phyloP scores from a whole-genome alignment of 2,329 filamentous ascomycete genomes.

The Cladophialophora exuberans region DNA sequence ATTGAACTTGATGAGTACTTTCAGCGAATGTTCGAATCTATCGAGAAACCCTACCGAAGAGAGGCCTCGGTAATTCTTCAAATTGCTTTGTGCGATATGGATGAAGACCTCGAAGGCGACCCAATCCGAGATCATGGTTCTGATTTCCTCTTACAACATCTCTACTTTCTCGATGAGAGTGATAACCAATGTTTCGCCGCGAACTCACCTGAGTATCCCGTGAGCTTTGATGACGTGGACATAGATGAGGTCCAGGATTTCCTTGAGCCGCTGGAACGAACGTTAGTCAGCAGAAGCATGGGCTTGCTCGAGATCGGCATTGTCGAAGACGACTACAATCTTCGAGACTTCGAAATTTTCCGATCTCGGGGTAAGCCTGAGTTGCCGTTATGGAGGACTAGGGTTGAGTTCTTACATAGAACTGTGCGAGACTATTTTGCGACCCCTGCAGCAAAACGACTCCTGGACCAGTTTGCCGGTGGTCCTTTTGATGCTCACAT shows the following conservation, averaged over 20 bases:
- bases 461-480: neutral
- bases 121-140: neutral
- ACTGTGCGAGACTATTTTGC: neutral
- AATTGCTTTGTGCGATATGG: slow-evolving; percentile 7
- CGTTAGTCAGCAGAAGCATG: neutral
- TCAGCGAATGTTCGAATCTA: slow-evolving; percentile 15
- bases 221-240: neutral
- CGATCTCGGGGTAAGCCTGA: neutral
- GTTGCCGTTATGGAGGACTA: neutral
- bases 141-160: neutral
- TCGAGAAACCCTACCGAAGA: slow-evolving; percentile 8
- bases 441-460: neutral
- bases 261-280: neutral
- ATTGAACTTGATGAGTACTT: slow-evolving; percentile 24
- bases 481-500: neutral
- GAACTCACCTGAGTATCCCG: neutral
- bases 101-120: neutral
- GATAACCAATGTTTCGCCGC: neutral
- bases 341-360: too few relatives aligned
- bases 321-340: too few relatives aligned
- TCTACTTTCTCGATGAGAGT: neutral
- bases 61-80: slow-evolving; percentile 21
- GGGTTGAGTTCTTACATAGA: neutral
- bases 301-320: neutral
- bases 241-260: neutral